Evolutionary conservation across 1,139 yeast species (phyloP).

Genomic region (Geotrichum restrictum): DNA sequence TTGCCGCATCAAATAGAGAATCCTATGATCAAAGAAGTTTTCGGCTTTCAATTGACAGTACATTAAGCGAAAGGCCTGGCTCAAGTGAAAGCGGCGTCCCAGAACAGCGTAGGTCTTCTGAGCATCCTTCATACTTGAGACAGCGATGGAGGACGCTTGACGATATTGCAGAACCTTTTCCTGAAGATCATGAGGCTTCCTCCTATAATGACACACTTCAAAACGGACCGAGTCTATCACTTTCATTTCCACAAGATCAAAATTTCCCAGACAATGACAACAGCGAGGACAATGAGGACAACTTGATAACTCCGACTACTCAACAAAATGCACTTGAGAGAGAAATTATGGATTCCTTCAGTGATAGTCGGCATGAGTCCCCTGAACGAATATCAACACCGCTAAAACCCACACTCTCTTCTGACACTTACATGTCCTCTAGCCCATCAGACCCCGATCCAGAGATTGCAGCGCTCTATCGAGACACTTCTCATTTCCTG

Average conservation of each 20-base stretch:
- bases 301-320: neutral
- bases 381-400: neutral
- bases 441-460: constrained; percentile 19
- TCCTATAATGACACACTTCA: too few species aligned
- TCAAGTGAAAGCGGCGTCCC: neutral
- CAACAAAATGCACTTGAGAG: constrained; percentile 9
- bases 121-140: neutral
- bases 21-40: constrained; percentile 3
- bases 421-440: neutral
- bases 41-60: neutral
- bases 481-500: constrained; percentile 32
- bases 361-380: neutral
- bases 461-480: constrained; percentile 36
- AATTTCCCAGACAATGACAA: neutral
- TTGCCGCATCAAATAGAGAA: constrained; percentile 9
- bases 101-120: neutral
- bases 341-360: constrained; percentile 2
- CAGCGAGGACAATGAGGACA: neutral
- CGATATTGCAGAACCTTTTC: constrained; percentile 5
- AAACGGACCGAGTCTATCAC: too few species aligned
- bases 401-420: neutral
- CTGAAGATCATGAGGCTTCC: too few species aligned
- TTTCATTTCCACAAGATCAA: too few species aligned
- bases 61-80: neutral
- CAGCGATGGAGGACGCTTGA: constrained; percentile 1